Conservation (phyloP, 2,329 filamentous ascomycete species). For the Coniosporium tulheliwenetii region DNA sequence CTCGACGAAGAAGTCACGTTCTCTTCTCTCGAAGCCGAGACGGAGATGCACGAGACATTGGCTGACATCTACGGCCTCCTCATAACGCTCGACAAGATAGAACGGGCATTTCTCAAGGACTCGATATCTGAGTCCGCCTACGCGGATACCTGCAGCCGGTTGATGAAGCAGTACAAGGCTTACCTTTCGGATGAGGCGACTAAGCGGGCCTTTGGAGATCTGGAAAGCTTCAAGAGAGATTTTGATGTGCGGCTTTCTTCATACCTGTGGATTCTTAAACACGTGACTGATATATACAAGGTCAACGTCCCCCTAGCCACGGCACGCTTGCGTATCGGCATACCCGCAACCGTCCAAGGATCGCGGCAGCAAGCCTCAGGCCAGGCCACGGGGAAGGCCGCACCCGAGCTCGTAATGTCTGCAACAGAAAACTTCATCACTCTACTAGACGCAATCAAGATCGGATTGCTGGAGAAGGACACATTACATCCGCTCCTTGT, state of each 20-base stretch:
- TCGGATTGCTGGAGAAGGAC: constrained; percentile 87
- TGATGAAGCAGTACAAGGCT: constrained; percentile 93
- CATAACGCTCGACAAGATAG: constrained; percentile 82
- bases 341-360: constrained; percentile 67
- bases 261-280: not conserved
- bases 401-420: constrained; percentile 60
- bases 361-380: constrained; percentile 28
- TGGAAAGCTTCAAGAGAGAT: constrained; percentile 80
- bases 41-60: constrained; percentile 87
- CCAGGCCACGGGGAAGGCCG: constrained; percentile 24
- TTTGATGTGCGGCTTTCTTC: constrained; percentile 66
- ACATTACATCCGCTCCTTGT: constrained; percentile 89
- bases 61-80: constrained; percentile 98
- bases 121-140: constrained; percentile 84
- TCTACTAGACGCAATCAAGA: constrained; percentile 83
- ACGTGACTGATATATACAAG: constrained; percentile 26
- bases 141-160: constrained; percentile 85
- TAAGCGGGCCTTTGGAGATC: constrained; percentile 68
- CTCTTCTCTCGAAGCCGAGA: constrained; percentile 69
- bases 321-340: constrained; percentile 78
- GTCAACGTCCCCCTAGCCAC: constrained; percentile 90
- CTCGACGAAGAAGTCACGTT: constrained; percentile 96
- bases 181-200: constrained; percentile 83
- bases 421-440: constrained; percentile 99
- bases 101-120: constrained; percentile 94